Conservation (phyloP, 2,329 filamentous ascomycete species). For the Exophiala phaeomuriformis region DNA sequence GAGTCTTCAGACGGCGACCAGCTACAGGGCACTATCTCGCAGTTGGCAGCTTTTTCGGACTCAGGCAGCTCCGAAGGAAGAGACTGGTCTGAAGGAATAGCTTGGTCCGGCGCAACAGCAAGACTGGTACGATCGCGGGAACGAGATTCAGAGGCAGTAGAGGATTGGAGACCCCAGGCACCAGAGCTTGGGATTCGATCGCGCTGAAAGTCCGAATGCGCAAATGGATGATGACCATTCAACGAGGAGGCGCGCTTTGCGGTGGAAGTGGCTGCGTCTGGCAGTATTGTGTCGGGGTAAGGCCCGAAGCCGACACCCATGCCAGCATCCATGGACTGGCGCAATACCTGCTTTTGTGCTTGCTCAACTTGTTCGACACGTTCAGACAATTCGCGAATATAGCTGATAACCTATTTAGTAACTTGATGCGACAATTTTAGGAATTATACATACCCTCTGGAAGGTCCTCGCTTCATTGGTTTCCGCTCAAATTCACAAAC, state of each 20-base stretch:
- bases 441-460: slow-evolving; percentile 61
- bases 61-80: not conserved
- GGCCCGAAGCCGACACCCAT: not conserved
- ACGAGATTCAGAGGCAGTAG: slow-evolving; percentile 1
- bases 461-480: slow-evolving; percentile 80
- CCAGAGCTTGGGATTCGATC: slow-evolving; percentile 21
- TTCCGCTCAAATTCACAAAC: slow-evolving; percentile 77
- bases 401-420: slow-evolving; percentile 43
- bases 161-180: slow-evolving; percentile 9
- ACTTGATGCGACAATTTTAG: not conserved
- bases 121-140: slow-evolving; percentile 21
- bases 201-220: slow-evolving; percentile 17
- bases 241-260: slow-evolving; percentile 43
- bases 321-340: slow-evolving; percentile 24
- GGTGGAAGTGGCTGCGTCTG: slow-evolving; percentile 37
- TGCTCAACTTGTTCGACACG: slow-evolving; percentile 75
- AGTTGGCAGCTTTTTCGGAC: slow-evolving; percentile 1
- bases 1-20: slow-evolving; percentile 8
- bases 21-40: slow-evolving; percentile 7
- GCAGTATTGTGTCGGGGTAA: slow-evolving; percentile 42
- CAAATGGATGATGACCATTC: slow-evolving; percentile 35
- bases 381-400: slow-evolving; percentile 87
- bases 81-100: slow-evolving; percentile 2
- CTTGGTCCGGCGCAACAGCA: slow-evolving; percentile 26
- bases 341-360: slow-evolving; percentile 53